A percentile compares a stretch with the other conserved stretches of the same genome.
Evolutionary conservation across 495 filamentous ascomycete genomes (phyloP).

Genomic region (Aspergillus funiculosus): DNA sequence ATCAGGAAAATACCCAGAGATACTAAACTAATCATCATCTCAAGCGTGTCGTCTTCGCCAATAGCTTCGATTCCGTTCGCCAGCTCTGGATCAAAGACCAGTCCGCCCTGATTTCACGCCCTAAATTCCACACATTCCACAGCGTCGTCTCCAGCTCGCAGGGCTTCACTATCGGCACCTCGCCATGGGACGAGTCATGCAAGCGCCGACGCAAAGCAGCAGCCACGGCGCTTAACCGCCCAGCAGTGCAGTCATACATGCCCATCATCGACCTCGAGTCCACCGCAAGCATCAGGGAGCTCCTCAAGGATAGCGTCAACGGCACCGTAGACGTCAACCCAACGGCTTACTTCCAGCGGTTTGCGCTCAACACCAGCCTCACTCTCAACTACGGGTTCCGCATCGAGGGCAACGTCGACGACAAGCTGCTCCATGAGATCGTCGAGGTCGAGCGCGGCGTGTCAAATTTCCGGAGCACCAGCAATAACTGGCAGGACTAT

Average conservation of each 20-base stretch:
- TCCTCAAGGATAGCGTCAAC: slow-evolving; percentile 50
- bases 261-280: slow-evolving; percentile 66
- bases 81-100: slow-evolving; percentile 69
- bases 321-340: slow-evolving; percentile 60
- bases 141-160: slow-evolving; percentile 62
- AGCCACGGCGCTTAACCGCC: slow-evolving; percentile 62
- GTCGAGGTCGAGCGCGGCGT: slow-evolving; percentile 57
- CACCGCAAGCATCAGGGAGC: slow-evolving; percentile 58
- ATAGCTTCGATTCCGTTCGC: slow-evolving; percentile 61
- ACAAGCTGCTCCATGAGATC: slow-evolving; percentile 56
- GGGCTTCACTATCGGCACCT: slow-evolving; percentile 69
- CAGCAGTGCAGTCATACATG: slow-evolving; percentile 63
- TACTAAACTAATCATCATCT: neutral
- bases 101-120: slow-evolving; percentile 63
- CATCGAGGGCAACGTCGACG: slow-evolving; percentile 53
- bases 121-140: slow-evolving; percentile 67
- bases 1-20: too few relatives aligned
- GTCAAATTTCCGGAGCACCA: slow-evolving; percentile 59
- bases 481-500: slow-evolving; percentile 68
- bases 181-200: slow-evolving; percentile 69
- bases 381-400: slow-evolving; percentile 63
- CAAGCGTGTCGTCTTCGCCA: slow-evolving; percentile 62
- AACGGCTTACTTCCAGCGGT: slow-evolving; percentile 60
- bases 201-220: slow-evolving; percentile 66
- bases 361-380: slow-evolving; percentile 59